Percentiles rank a stretch among this genome's conserved stretches.
Conservation (phyloP, 306 rosid species). For the Acacia crassicarpa region DNA sequence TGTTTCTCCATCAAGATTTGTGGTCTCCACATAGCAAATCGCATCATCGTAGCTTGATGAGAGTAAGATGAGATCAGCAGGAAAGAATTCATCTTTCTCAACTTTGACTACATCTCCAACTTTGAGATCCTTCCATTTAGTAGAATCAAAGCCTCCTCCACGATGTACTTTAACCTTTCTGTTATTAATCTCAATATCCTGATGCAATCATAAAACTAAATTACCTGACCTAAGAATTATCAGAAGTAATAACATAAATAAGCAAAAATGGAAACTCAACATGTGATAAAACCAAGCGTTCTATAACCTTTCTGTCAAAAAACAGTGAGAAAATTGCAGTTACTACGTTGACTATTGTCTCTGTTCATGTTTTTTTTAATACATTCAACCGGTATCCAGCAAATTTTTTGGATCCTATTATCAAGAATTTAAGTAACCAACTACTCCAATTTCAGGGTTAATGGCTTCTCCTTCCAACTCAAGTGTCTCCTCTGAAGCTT, state of each 20-base stretch:
- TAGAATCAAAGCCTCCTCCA: slow-evolving; percentile 59
- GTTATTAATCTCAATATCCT: slow-evolving; percentile 96
- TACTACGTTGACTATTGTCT: not conserved
- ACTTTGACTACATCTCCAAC: slow-evolving; percentile 93
- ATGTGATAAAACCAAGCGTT: not conserved
- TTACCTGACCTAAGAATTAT: slow-evolving; percentile 31
- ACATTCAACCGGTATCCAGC: too few relatives aligned
- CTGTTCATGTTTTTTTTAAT: too few relatives aligned
- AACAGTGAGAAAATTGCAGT: not conserved
- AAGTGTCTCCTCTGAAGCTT: too few relatives aligned
- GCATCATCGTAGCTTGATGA: slow-evolving; percentile 89
- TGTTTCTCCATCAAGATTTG: slow-evolving; percentile 94
- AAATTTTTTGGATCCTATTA: too few relatives aligned
- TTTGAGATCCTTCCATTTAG: slow-evolving; percentile 89
- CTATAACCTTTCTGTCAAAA: not conserved
- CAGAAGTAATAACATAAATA: slow-evolving; percentile 8
- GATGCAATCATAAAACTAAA: slow-evolving; percentile 35
- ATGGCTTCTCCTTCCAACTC: too few relatives aligned
- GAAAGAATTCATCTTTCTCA: slow-evolving; percentile 86
- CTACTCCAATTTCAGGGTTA: too few relatives aligned
- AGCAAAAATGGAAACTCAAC: not conserved
- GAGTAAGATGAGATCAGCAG: slow-evolving; percentile 93
- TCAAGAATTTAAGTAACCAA: too few relatives aligned
- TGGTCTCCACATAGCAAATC: slow-evolving; percentile 94
- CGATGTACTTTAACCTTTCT: slow-evolving; percentile 72